A percentile compares a stretch with the other conserved stretches of the same genome.
phyloP scores from a whole-genome alignment of 2,329 filamentous ascomycete genomes.

The Ophiostoma ips region DNA sequence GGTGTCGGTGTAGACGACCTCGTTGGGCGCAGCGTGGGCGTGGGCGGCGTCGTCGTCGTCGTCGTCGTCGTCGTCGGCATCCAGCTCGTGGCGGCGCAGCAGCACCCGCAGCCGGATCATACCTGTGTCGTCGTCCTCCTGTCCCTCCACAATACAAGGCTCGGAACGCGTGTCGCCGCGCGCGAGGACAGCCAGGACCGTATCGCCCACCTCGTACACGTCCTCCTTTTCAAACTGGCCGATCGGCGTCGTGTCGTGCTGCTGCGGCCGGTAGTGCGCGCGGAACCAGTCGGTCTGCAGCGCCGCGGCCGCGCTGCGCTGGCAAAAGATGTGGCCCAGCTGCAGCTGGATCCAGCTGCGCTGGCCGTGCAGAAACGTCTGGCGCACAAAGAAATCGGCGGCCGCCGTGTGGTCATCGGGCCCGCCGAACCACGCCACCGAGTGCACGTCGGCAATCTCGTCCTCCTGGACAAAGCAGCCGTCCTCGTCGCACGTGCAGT shows the following conservation, averaged over 20 bases:
- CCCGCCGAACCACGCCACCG: conserved; percentile 42
- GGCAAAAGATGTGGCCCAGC: conserved; percentile 40
- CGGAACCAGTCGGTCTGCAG: background rate
- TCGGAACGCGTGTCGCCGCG: conserved; percentile 31
- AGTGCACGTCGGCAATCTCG: conserved; percentile 43
- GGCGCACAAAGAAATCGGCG: conserved; percentile 52
- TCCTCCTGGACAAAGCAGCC: conserved; percentile 31
- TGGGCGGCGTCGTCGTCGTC: no score
- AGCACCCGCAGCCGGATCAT: conserved; percentile 39
- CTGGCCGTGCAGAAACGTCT: conserved; percentile 48
- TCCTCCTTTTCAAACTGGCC: background rate
- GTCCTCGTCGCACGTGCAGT: conserved; percentile 51
- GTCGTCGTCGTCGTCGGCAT: no score
- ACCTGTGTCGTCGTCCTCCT: conserved; percentile 16
- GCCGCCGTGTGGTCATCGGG: conserved; percentile 30
- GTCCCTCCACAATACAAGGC: conserved; percentile 42
- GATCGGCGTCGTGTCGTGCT: background rate
- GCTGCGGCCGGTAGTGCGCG: no score
- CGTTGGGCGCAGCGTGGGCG: conserved; percentile 32
- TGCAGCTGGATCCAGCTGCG: conserved; percentile 48
- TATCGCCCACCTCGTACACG: conserved; percentile 39
- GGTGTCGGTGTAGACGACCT: conserved; percentile 42
- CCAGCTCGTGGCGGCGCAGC: conserved; percentile 30
- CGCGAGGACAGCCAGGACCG: conserved; percentile 35
- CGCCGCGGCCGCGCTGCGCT: conserved; percentile 9